Conservation (phyloP, 371 early-diverging fungal genomes). For the Mortierella sp. region DNA sequence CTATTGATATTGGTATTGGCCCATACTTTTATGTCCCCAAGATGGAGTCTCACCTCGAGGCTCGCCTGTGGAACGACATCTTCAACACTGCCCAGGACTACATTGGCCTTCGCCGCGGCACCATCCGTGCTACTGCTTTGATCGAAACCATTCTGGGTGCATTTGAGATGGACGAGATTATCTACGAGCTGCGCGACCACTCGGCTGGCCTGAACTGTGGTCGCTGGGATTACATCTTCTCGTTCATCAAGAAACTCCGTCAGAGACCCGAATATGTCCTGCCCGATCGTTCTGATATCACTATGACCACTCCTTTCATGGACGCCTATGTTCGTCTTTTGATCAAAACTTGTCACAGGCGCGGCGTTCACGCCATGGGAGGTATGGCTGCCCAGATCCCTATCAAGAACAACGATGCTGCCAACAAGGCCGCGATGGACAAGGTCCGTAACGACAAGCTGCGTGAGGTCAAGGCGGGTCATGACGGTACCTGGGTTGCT, state of each 20-base stretch:
- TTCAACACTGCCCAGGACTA: conserved; percentile 93
- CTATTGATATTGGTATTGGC: conserved; percentile 81
- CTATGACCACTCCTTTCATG: conserved; percentile 96
- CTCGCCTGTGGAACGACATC: conserved; percentile 94
- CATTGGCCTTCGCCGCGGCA: conserved; percentile 87
- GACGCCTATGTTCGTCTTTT: conserved; percentile 91
- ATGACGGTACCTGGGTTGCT: conserved; percentile 97
- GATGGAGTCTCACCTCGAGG: conserved; percentile 95
- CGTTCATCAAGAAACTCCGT: conserved; percentile 94
- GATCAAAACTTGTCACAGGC: conserved; percentile 95
- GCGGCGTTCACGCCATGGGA: conserved; percentile 97
- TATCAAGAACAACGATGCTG: conserved; percentile 85
- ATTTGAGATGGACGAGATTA: conserved; percentile 98
- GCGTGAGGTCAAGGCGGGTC: conserved; percentile 92
- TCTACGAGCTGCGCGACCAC: conserved; percentile 96
- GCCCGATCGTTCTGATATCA: conserved; percentile 88
- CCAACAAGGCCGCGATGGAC: conserved; percentile 88
- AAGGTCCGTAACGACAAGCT: conserved; percentile 93
- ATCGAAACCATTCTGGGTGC: conserved; percentile 96
- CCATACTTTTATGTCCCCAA: conserved; percentile 98
- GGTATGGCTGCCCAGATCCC: conserved; percentile 99
- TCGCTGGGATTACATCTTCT: conserved; percentile 98
- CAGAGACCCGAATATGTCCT: conserved; percentile 83
- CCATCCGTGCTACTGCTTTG: conserved; percentile 93
- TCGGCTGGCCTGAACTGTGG: conserved; percentile 97